Conservation (phyloP, 306 rosid genomes). For the Citrullus amarus region DNA sequence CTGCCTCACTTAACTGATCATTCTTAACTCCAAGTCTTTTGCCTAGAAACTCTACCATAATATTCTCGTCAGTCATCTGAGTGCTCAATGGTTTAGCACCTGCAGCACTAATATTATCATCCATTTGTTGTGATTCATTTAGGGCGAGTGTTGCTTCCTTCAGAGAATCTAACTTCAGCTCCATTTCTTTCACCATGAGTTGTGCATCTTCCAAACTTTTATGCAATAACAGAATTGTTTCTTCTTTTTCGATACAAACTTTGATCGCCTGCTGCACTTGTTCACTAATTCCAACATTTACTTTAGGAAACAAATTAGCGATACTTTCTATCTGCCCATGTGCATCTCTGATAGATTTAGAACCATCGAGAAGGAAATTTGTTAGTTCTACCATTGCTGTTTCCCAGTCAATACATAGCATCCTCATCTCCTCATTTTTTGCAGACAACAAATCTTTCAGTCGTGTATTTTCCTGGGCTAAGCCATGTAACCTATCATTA, state of each 20-base stretch:
- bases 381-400: slow-evolving; percentile 68
- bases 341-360: slow-evolving; percentile 77
- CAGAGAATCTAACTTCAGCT: slow-evolving; percentile 56
- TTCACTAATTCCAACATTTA: slow-evolving; percentile 42
- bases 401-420: slow-evolving; percentile 63
- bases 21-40: slow-evolving; percentile 28
- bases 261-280: slow-evolving; percentile 61
- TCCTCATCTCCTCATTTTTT: slow-evolving; percentile 57
- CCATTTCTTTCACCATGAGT: slow-evolving; percentile 53
- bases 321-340: slow-evolving; percentile 63
- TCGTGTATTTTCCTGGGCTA: slow-evolving; percentile 54
- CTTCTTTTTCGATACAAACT: slow-evolving; percentile 69
- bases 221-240: slow-evolving; percentile 54
- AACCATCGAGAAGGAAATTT: slow-evolving; percentile 74
- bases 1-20: slow-evolving; percentile 34
- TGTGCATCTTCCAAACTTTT: slow-evolving; percentile 77
- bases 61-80: slow-evolving; percentile 35
- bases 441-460: slow-evolving; percentile 38
- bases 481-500: slow-evolving; percentile 38
- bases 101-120: slow-evolving; percentile 20
- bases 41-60: slow-evolving; percentile 28
- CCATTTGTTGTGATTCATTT: slow-evolving; percentile 40
- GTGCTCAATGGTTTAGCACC: slow-evolving; percentile 28
- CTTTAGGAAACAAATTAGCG: slow-evolving; percentile 57
- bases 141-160: slow-evolving; percentile 66